Evolutionary conservation across 352 stramenopile genomes (phyloP).

Genomic region (Ochromonadaceae sp.): DNA sequence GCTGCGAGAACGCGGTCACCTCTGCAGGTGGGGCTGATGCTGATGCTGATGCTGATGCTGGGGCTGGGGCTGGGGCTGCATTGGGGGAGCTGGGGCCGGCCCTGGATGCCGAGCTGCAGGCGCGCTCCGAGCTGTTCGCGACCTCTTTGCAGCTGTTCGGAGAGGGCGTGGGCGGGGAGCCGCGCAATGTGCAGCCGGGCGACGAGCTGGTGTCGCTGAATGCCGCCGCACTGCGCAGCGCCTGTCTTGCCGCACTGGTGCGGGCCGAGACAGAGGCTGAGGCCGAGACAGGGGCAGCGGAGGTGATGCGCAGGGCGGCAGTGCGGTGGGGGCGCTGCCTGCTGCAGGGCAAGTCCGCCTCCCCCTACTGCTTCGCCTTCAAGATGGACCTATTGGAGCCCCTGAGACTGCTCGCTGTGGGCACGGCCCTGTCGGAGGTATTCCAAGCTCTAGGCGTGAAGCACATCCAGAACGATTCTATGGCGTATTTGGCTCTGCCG

Average conservation of each 20-base stretch:
- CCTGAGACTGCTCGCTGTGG: neutral
- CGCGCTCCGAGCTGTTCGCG: neutral
- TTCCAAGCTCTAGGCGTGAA: slow-evolving; percentile 5
- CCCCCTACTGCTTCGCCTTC: neutral
- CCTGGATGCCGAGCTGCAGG: neutral
- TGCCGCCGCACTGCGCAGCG: too few species aligned
- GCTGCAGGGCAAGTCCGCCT: too few species aligned
- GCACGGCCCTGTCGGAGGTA: neutral
- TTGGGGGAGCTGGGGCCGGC: neutral
- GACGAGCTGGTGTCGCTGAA: neutral
- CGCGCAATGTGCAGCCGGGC: neutral
- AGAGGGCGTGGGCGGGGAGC: neutral
- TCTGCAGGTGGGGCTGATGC: too few species aligned
- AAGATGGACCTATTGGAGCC: slow-evolving; percentile 1
- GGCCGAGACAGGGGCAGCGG: too few species aligned
- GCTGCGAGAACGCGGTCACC: too few species aligned
- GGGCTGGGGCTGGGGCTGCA: neutral
- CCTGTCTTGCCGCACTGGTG: too few species aligned
- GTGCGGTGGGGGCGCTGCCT: too few species aligned
- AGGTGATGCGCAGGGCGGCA: too few species aligned
- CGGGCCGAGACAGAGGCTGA: too few species aligned
- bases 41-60: neutral
- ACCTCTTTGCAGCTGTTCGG: neutral
- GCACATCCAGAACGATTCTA: slow-evolving; percentile 10
- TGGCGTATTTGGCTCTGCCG: neutral